Base-by-base conservation (phyloP, 768 basidiomycete genomes). In the Pleurotus pulmonarius region DNA sequence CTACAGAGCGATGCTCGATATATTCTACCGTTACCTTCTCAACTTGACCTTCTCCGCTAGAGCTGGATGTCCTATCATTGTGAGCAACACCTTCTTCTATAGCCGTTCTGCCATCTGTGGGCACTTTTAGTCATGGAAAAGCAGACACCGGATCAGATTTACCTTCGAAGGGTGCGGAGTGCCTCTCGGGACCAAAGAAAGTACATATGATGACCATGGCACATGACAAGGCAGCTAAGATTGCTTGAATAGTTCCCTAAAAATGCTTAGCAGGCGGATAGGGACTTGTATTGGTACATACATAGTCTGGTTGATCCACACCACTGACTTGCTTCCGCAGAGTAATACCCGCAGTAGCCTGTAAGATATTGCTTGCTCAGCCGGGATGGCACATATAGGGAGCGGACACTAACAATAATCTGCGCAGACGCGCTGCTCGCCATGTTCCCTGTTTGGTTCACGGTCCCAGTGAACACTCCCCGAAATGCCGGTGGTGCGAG, bases 401-500 rank as follows among this genome's bases (percentile, higher is more conserved):
- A 16, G 26, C 34, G 39, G 16, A 20, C 11, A 40, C 25, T 5
- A 26, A 58, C 60, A 43, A 60, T 55, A 46, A 61, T 61, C 46
- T 61, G 60, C 9, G 60, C 60, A 11, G 60, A 59, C 15, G 60
- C 60, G n/a, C 57, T 56, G 38, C 60, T 61, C 5, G 58, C 60
- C 34, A 55, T 76, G 69, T 83, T 85, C 12, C 86, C 83, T 26
- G 85, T 62, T 60, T 87, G 86, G 67, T 86, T 86, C 5, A 82
- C 77, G 3, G 84, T 74, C 57, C 86, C 86, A 15, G 82, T 81
- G 69, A 84, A 87, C 8, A 81, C 78, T 5, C 84, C 83, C 56
- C 87, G 76, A 74, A 86, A 88, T 0, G 83, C 85, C 22, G 83
- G 81, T 2, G 87, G 87, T 0, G 83, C 81, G 61, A 86, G 70